phyloP scores from a whole-genome alignment of 371 early-diverging fungal genomes.

The Apophysomyces sp. region DNA sequence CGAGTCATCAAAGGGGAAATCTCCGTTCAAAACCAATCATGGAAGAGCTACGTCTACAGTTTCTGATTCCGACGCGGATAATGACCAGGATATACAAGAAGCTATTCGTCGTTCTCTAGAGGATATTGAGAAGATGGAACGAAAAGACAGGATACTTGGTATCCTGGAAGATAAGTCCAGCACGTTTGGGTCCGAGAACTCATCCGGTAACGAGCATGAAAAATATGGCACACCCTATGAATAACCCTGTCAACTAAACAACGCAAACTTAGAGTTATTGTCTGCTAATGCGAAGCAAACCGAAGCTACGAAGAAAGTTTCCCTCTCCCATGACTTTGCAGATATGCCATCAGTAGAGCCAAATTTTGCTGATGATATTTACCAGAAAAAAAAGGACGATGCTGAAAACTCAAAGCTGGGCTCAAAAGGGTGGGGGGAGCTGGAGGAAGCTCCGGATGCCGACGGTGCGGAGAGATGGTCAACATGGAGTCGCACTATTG shows the following conservation, averaged over 20 bases:
- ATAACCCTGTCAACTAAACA: too few relatives aligned
- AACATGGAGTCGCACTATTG: too few relatives aligned
- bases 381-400: background rate
- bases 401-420: background rate
- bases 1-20: background rate
- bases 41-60: too few relatives aligned
- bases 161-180: background rate
- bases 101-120: slow-evolving; percentile 21
- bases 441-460: background rate
- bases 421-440: background rate
- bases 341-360: background rate
- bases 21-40: background rate
- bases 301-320: background rate
- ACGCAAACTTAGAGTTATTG: too few relatives aligned
- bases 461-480: too few relatives aligned
- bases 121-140: background rate
- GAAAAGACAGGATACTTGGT: slow-evolving; percentile 2
- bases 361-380: slow-evolving; percentile 11
- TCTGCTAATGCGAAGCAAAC: background rate
- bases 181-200: background rate
- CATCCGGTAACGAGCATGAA: too few relatives aligned
- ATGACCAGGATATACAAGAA: slow-evolving; percentile 14
- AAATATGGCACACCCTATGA: too few relatives aligned
- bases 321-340: background rate
- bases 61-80: background rate